A percentile compares a stretch with the other conserved stretches of the same genome.
phyloP scores from a whole-genome alignment of 2,329 filamentous ascomycete species.

The Colletotrichum higginsianum region DNA sequence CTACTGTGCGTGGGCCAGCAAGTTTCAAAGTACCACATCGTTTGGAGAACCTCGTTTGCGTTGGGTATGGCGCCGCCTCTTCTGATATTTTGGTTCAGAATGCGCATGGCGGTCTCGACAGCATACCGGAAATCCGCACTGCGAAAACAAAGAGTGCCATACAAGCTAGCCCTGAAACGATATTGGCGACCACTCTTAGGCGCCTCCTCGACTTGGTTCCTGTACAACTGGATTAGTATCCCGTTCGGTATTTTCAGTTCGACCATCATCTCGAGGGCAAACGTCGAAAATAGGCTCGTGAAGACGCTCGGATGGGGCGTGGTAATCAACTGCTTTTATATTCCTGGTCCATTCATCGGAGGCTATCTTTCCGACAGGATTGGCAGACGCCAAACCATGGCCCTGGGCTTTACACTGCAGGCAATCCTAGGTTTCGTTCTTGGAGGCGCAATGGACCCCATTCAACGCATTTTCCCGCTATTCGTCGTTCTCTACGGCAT shows the following conservation, averaged over 20 bases:
- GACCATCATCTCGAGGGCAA: slow-evolving; percentile 63
- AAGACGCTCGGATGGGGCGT: slow-evolving; percentile 61
- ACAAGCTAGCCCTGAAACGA: slow-evolving; percentile 61
- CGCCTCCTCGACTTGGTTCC: slow-evolving; percentile 64
- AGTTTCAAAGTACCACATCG: slow-evolving; percentile 57
- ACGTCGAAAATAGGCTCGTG: slow-evolving; percentile 57
- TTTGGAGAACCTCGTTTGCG: slow-evolving; percentile 67
- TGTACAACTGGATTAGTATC: slow-evolving; percentile 69
- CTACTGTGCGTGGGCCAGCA: slow-evolving; percentile 63
- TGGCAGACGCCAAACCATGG: slow-evolving; percentile 65
- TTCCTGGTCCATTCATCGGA: slow-evolving; percentile 64
- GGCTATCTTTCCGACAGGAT: slow-evolving; percentile 64
- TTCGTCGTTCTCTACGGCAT: slow-evolving; percentile 67
- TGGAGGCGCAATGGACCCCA: slow-evolving; percentile 60
- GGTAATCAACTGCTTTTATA: slow-evolving; percentile 65
- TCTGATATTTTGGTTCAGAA: slow-evolving; percentile 67
- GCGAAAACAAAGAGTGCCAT: slow-evolving; percentile 61
- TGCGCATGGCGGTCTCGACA: slow-evolving; percentile 66
- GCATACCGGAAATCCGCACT: slow-evolving; percentile 63
- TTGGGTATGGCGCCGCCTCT: slow-evolving; percentile 65
- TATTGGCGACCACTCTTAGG: slow-evolving; percentile 67
- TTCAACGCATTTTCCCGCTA: slow-evolving; percentile 63
- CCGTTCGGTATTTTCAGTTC: slow-evolving; percentile 70
- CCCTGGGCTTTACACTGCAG: slow-evolving; percentile 62
- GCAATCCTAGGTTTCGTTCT: slow-evolving; percentile 64